A percentile compares a stretch with the other conserved stretches of the same genome.
Conservation (phyloP, 108 stramenopile genomes). For the Chaetoceros tenuissimus region DNA sequence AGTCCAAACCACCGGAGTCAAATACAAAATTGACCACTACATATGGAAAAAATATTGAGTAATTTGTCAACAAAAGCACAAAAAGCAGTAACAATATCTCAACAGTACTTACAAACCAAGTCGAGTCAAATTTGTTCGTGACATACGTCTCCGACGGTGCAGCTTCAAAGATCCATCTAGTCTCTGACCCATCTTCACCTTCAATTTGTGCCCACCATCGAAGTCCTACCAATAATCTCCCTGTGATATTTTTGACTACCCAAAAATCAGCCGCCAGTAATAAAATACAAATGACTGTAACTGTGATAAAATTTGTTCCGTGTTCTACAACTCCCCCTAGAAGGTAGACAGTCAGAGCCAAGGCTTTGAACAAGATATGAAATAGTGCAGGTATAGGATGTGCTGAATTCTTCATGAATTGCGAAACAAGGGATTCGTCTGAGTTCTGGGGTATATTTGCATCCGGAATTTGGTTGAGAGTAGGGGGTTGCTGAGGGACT, state of each 20-base stretch:
- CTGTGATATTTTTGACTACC: constrained; percentile 90
- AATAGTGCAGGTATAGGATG: constrained; percentile 88
- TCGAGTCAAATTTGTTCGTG: constrained; percentile 68
- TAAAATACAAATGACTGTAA: constrained; percentile 87
- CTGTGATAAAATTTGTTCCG: constrained; percentile 72
- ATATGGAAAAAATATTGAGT: too few species aligned
- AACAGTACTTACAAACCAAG: too few species aligned
- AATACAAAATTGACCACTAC: constrained; percentile 91
- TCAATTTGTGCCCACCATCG: constrained; percentile 98
- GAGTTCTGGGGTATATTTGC: too few species aligned
- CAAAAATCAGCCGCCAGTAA: constrained; percentile 95
- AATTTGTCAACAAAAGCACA: too few species aligned
- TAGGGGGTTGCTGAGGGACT: constrained; percentile 14
- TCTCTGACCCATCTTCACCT: constrained; percentile 44
- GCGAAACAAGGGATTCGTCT: background rate
- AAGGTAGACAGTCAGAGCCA: constrained; percentile 79
- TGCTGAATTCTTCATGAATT: constrained; percentile 23
- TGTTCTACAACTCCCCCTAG: constrained; percentile 58
- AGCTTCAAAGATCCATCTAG: constrained; percentile 90
- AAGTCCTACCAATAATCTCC: constrained; percentile 84
- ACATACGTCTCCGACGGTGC: constrained; percentile 12
- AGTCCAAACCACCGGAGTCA: constrained; percentile 76
- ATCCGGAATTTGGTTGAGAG: background rate
- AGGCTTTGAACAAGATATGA: constrained; percentile 86
- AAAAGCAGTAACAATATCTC: too few species aligned